phyloP scores from a whole-genome alignment of 2,329 filamentous ascomycete species.

The Claviceps spartinae region DNA sequence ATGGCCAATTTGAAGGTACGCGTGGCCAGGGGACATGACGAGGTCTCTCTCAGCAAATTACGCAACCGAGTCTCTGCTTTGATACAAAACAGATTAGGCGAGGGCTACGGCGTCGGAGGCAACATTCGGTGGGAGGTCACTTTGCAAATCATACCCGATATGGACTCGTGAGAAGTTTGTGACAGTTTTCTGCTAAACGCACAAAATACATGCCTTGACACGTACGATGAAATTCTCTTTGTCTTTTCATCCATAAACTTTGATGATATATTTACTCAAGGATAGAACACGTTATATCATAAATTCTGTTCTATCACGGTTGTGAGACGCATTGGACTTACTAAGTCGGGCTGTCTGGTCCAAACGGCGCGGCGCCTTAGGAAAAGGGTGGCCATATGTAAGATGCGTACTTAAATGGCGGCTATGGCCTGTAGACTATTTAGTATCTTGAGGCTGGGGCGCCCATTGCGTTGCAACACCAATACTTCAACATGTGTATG shows the following conservation, averaged over 20 bases:
- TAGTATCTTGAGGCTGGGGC: not conserved
- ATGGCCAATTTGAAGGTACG: slow-evolving; percentile 87
- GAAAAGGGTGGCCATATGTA: not conserved
- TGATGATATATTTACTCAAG: not conserved
- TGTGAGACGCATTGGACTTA: no score
- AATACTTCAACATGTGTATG: not conserved
- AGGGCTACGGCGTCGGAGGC: slow-evolving; percentile 68
- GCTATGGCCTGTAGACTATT: not conserved
- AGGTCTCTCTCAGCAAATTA: slow-evolving; percentile 57
- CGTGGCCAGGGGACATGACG: slow-evolving; percentile 49
- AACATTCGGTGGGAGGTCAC: slow-evolving; percentile 88
- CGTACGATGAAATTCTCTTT: not conserved
- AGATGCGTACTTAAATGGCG: not conserved
- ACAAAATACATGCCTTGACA: not conserved
- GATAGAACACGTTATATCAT: no score
- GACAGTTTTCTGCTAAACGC: not conserved
- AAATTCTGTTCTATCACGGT: no score
- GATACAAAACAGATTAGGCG: slow-evolving; percentile 74
- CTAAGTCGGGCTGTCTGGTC: no score
- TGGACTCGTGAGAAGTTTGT: slow-evolving; percentile 9
- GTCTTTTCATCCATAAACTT: not conserved
- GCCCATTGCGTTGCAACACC: not conserved
- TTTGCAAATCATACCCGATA: slow-evolving; percentile 51
- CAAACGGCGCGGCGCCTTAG: no score
- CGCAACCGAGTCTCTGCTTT: slow-evolving; percentile 64